Conservation (phyloP, 1,284 basidiomycete genomes). For the Trichosporon inkin region DNA sequence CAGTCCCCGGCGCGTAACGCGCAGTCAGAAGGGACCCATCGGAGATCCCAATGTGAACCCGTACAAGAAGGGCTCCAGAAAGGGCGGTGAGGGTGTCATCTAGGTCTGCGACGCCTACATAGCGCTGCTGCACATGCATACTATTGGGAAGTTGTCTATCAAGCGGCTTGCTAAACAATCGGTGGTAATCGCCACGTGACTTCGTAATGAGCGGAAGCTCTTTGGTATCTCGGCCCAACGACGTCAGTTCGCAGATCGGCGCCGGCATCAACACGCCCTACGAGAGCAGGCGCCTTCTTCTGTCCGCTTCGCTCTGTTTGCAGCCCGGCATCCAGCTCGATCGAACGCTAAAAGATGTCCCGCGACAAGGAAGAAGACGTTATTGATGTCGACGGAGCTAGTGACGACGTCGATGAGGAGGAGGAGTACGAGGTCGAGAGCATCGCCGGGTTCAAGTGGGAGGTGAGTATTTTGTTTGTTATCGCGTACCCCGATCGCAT, state of each 20-base stretch:
- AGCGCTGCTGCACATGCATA: background rate
- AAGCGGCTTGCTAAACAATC: no score
- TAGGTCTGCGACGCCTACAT: constrained; percentile 13
- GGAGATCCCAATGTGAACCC: constrained; percentile 44
- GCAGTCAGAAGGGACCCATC: constrained; percentile 34
- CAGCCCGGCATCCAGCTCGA: background rate
- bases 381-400: constrained; percentile 22
- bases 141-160: no score
- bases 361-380: constrained; percentile 17
- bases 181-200: no score
- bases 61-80: constrained; percentile 36
- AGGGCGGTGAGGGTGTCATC: constrained; percentile 44
- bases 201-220: no score
- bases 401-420: constrained; percentile 30
- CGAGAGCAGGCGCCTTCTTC: background rate
- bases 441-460: constrained; percentile 25
- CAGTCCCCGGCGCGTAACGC: constrained; percentile 39
- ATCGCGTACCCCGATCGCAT: background rate
- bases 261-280: background rate
- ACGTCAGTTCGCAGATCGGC: no score
- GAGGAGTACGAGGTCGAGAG: constrained; percentile 37
- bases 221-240: no score
- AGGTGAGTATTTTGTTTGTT: constrained; percentile 22
- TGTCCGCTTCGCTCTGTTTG: background rate
- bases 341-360: background rate